Evolutionary conservation across 441 rosid species (phyloP).

Genomic region (Breynia disticha): DNA sequence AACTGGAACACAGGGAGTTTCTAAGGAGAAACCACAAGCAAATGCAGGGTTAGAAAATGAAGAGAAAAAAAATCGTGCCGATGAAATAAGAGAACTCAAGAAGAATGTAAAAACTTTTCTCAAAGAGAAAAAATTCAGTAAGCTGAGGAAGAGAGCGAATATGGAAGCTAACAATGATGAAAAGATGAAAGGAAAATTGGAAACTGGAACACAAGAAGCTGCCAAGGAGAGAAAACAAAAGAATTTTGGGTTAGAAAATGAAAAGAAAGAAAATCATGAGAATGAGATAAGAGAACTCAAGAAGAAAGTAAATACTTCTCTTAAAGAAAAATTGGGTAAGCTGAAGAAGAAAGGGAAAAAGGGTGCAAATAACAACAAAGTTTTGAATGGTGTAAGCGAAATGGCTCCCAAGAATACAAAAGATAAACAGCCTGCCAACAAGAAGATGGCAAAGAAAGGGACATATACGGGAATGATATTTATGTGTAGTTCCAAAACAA

Average conservation of each 20-base stretch:
- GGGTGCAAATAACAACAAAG: constrained; percentile 11
- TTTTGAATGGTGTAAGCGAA: constrained; percentile 10
- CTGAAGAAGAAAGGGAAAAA: constrained; percentile 4
- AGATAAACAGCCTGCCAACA: constrained; percentile 12
- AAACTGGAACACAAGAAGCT: constrained; percentile 1
- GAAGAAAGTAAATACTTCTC: constrained; percentile 1
- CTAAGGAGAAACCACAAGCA: background rate
- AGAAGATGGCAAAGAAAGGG: constrained; percentile 1
- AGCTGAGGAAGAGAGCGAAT: background rate
- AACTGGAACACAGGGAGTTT: constrained; percentile 1
- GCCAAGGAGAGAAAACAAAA: constrained; percentile 1
- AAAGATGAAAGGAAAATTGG: constrained; percentile 1
- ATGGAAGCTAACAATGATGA: constrained; percentile 3
- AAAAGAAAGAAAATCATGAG: constrained; percentile 4
- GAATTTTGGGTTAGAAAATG: background rate
- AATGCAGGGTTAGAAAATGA: background rate
- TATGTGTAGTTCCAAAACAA: constrained; percentile 30
- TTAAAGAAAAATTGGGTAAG: constrained; percentile 8
- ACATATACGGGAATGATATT: constrained; percentile 24
- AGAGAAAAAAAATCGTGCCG: constrained; percentile 1
- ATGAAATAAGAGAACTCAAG: constrained; percentile 7
- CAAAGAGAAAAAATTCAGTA: background rate
- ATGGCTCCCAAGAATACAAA: constrained; percentile 4
- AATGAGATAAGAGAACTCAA: constrained; percentile 7
- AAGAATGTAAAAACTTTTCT: background rate